A percentile compares a stretch with the other conserved stretches of the same genome.
Conservation (phyloP, 140 eudicot species). For the Stevia rebaudiana region DNA sequence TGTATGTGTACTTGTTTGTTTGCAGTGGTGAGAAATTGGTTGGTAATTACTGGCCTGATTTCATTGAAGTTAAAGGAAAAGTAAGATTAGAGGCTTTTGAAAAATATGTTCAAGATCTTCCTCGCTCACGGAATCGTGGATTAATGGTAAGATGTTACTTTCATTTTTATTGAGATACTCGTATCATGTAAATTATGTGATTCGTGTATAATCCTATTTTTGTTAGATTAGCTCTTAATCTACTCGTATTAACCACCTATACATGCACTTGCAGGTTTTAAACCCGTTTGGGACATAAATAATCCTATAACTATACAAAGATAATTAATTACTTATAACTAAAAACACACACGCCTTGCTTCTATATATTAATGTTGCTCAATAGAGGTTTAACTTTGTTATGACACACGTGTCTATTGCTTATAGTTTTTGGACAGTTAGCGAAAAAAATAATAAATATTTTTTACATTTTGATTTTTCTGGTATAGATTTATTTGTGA, state of each 20-base stretch:
- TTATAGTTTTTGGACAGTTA: too few relatives aligned
- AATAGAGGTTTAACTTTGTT: not conserved
- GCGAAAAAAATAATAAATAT: too few relatives aligned
- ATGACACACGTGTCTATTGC: too few relatives aligned
- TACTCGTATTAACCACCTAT: too few relatives aligned
- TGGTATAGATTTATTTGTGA: not conserved
- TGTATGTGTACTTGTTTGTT: conserved; percentile 29
- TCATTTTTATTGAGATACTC: conserved; percentile 3
- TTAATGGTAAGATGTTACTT: conserved; percentile 57
- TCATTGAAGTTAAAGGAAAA: conserved; percentile 72
- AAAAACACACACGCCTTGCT: conserved; percentile 8
- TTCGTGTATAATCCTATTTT: not conserved
- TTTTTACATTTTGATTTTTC: too few relatives aligned
- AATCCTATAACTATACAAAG: too few relatives aligned
- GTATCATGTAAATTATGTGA: conserved; percentile 1
- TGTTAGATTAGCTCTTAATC: too few relatives aligned
- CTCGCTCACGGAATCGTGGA: conserved; percentile 75
- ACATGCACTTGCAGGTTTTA: too few relatives aligned
- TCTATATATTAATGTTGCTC: not conserved
- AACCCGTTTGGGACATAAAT: too few relatives aligned
- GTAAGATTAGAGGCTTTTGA: conserved; percentile 74
- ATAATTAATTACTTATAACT: not conserved
- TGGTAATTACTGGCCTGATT: conserved; percentile 59
- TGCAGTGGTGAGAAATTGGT: conserved; percentile 79
- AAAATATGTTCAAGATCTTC: conserved; percentile 76